phyloP scores from a whole-genome alignment of 2,329 filamentous ascomycete species.

The Botrytis sinoallii region DNA sequence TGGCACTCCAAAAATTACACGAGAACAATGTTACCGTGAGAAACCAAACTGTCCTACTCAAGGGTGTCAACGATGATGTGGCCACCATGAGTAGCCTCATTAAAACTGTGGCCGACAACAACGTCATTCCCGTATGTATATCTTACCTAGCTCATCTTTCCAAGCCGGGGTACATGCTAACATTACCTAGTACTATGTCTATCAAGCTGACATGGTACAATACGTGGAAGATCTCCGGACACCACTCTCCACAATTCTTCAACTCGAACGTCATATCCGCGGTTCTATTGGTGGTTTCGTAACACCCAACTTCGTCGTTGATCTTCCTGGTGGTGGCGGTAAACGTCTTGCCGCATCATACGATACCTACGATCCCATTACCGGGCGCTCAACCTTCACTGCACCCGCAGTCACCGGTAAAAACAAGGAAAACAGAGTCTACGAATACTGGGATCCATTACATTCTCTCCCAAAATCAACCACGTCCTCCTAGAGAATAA shows the following conservation, averaged over 20 bases:
- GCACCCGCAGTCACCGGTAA: slow-evolving; percentile 52
- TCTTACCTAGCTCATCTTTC: not conserved
- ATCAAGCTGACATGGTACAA: slow-evolving; percentile 61
- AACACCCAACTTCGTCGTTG: slow-evolving; percentile 61
- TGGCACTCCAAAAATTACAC: slow-evolving; percentile 50
- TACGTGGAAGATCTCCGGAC: slow-evolving; percentile 62
- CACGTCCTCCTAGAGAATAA: not conserved
- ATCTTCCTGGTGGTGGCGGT: slow-evolving; percentile 61
- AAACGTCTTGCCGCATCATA: slow-evolving; percentile 56
- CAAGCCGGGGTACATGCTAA: slow-evolving; percentile 14
- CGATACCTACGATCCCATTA: slow-evolving; percentile 51
- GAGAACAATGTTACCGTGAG: slow-evolving; percentile 52
- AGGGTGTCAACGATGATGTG: slow-evolving; percentile 55
- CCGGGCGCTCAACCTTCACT: slow-evolving; percentile 53
- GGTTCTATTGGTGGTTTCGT: slow-evolving; percentile 61
- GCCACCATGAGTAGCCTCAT: slow-evolving; percentile 54
- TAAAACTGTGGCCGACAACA: slow-evolving; percentile 52
- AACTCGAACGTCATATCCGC: slow-evolving; percentile 55
- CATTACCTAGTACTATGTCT: slow-evolving; percentile 57
- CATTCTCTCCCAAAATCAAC: slow-evolving; percentile 10
- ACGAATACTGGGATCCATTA: slow-evolving; percentile 56
- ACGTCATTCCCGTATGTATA: slow-evolving; percentile 52
- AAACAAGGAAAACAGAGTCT: slow-evolving; percentile 47
- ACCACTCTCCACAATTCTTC: slow-evolving; percentile 55
- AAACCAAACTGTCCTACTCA: slow-evolving; percentile 59